Evolutionary conservation across 1,284 basidiomycete species (phyloP).

Genomic region (Tilletiopsis washingtonensis): DNA sequence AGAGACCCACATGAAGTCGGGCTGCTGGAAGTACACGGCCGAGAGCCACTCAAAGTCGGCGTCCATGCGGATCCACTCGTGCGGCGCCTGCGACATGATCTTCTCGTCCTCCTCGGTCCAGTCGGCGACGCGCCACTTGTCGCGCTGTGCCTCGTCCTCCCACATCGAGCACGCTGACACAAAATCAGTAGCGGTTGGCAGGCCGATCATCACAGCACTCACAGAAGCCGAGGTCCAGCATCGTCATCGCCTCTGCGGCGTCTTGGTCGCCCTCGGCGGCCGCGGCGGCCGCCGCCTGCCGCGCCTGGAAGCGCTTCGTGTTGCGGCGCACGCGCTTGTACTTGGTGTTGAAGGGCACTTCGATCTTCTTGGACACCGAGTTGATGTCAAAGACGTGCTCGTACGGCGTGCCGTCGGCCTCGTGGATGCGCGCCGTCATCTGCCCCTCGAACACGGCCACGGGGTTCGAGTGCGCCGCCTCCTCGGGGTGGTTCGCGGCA

Average conservation of each 20-base stretch:
- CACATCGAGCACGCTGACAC: slow-evolving; percentile 89
- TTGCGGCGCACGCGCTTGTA: slow-evolving; percentile 93
- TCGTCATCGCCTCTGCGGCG: slow-evolving; percentile 83
- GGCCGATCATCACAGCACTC: too few species aligned
- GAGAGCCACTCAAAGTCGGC: slow-evolving; percentile 99
- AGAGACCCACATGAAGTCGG: slow-evolving; percentile 97
- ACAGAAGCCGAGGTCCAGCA: slow-evolving; percentile 92
- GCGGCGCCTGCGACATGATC: slow-evolving; percentile 72
- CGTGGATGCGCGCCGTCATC: slow-evolving; percentile 97
- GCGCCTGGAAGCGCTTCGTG: slow-evolving; percentile 85
- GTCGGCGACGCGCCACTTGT: slow-evolving; percentile 80
- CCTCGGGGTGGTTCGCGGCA: slow-evolving; percentile 33
- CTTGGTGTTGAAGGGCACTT: slow-evolving; percentile 99
- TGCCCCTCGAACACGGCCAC: slow-evolving; percentile 57
- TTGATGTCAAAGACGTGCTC: slow-evolving; percentile 95
- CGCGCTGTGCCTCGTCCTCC: slow-evolving; percentile 69
- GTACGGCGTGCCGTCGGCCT: slow-evolving; percentile 97
- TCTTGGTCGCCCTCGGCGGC: slow-evolving; percentile 64
- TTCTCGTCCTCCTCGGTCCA: slow-evolving; percentile 97
- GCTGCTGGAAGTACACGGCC: slow-evolving; percentile 82
- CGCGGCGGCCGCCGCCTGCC: slow-evolving; percentile 84
- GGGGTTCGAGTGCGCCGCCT: slow-evolving; percentile 50
- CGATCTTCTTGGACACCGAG: slow-evolving; percentile 76
- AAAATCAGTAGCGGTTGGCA: too few species aligned
- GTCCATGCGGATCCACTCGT: slow-evolving; percentile 99